Base-by-base conservation (phyloP, 2,329 filamentous ascomycete genomes). In the Fusarium palustre region DNA sequence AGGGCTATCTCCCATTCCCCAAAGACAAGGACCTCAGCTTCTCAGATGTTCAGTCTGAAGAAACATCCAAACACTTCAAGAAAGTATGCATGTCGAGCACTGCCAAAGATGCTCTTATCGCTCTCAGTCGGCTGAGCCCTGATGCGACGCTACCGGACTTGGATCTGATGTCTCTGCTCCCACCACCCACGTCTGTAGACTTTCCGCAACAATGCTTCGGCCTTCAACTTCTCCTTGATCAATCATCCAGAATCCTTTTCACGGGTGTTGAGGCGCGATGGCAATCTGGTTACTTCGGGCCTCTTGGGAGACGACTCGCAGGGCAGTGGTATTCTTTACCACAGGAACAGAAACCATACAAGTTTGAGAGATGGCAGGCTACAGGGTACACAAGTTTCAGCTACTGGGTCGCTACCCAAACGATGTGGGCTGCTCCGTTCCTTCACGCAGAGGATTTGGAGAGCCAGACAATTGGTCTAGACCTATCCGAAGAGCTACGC, bases 351-450 rank as follows among this genome's bases (percentile, higher is more conserved):
- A 42, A 39, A 1, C 60, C 60, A 0, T 9, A 63, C 11, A 48
- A 31, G 41, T 24, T 50, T 24, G 20, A 24, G 1, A 31, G 49
- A 15, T 57, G 49, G 60, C 16, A 48, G 5, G 48, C 43, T 15
- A 16, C 20, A 0, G 48, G 49, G 2, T 13, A n/a, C 0, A 39
- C 15, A 3, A 63, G 58, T 0, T 63, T 63, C 7, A 38, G 49
- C 7, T 63, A 56, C 5, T 63, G 60, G 60, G 25, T 63, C 2
- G 43, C 60, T 9, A 43, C 31, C 2, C 58, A 63, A 4, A 4
- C 13, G 1, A 63, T 63, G 36, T 63, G 60, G 60, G 58, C 49
- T 15, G 60, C 60, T 2, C 60, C 60, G 2, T 63, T 63, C 3
- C 20, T 63, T 0, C 58, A 63, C 2, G 36, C 60, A 3, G 60